phyloP scores from a whole-genome alignment of 768 basidiomycete species.

The Rubroboletus pulcherrimus region DNA sequence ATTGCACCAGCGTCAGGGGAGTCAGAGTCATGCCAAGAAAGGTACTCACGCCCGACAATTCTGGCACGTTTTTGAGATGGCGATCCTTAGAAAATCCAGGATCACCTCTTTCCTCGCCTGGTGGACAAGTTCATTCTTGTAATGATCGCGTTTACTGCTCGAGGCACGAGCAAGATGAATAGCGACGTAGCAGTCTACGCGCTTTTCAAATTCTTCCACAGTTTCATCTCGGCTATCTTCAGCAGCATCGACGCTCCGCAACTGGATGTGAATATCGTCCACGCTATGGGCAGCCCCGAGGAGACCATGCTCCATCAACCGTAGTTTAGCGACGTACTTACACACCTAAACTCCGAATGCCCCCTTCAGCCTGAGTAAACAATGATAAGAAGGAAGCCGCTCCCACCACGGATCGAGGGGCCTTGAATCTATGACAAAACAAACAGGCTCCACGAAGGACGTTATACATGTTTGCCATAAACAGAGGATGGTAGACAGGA shows the following conservation, averaged over 20 bases:
- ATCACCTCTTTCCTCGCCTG: constrained; percentile 83
- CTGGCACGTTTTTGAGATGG: constrained; percentile 69
- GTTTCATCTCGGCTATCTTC: constrained; percentile 53
- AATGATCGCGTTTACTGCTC: constrained; percentile 68
- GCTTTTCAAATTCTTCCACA: constrained; percentile 53
- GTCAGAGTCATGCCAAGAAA: constrained; percentile 1
- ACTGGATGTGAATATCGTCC: constrained; percentile 58
- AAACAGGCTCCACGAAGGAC: constrained; percentile 84
- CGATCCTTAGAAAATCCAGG: constrained; percentile 70
- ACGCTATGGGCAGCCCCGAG: constrained; percentile 75
- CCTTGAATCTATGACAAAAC: constrained; percentile 92
- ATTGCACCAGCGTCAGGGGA: constrained; percentile 3
- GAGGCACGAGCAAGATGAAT: constrained; percentile 43
- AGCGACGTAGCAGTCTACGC: constrained; percentile 64
- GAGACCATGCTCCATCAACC: constrained; percentile 85
- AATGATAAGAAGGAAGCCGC: constrained; percentile 10
- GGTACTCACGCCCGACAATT: constrained; percentile 81
- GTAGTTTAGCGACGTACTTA: constrained; percentile 83
- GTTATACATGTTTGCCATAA: constrained; percentile 88
- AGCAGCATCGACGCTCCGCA: constrained; percentile 29
- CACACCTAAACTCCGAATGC: constrained; percentile 48
- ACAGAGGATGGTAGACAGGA: constrained; percentile 94
- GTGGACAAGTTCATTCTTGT: constrained; percentile 87
- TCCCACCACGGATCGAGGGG: constrained; percentile 66
- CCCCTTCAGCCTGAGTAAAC: constrained; percentile 7